Evolutionary conservation across 1,139 yeast genomes (phyloP), one percentile per base, ranked within the genome.

Genomic region (Magnusiomyces suaveolens): DNA sequence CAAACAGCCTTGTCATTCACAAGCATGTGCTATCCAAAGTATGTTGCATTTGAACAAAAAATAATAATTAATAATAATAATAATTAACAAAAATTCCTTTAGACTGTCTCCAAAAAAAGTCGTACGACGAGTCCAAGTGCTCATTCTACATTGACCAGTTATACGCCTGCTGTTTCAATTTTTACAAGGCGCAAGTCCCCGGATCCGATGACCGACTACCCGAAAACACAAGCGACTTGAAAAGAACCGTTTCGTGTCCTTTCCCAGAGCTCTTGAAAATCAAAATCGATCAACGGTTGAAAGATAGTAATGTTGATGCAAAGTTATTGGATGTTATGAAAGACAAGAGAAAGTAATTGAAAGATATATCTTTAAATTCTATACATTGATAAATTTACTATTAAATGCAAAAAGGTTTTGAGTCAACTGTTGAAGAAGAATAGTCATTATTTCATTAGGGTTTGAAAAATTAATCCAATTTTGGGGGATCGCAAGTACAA

Each of bases 401-500:
- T 14, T n/a, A n/a, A n/a, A n/a, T n/a, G n/a, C n/a, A n/a, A n/a
- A n/a, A n/a, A n/a, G n/a, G n/a, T n/a, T n/a, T n/a, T n/a, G n/a
- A n/a, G n/a, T n/a, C n/a, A n/a, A n/a, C n/a, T n/a, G n/a, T n/a
- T n/a, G n/a, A 38, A 38, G n/a, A 14, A 38, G 4, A 38, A 38
- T 10, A 10, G 43, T 18, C 8, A 38, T 38, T 29, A 29, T 29
- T 8, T 29, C 36, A 29, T 8, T 6, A 29, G 12, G 6, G 36
- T 29, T 29, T 29, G 36, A n/a, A n/a, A 32, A 14, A 32, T 38
- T 38, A 38, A 82, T 60, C 60, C 21, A 60, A 55, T 16, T 61
- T 55, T 10, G 63, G 63, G 18, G 73, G 72, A 52, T 72, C 76
- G 57, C 98, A 92, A 36, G 96, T 89, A 74, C 98, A 92, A 73